Conservation (phyloP, 2,329 filamentous ascomycete species). For the Eurotiales sp. region DNA sequence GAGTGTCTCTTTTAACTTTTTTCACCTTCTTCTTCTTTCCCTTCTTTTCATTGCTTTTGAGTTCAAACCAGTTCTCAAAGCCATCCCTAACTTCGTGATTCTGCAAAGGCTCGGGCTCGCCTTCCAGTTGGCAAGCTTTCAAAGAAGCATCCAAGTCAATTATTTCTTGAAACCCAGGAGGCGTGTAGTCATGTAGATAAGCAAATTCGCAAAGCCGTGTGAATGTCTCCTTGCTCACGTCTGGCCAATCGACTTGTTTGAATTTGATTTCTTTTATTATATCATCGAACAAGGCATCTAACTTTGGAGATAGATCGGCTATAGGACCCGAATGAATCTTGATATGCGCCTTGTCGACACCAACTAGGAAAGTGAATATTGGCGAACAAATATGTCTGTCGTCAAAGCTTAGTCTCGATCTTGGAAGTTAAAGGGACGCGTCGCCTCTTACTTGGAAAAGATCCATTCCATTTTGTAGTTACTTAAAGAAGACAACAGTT, state of each 20-base stretch:
- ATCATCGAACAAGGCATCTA: constrained; percentile 15
- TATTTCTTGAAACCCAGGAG: constrained; percentile 12
- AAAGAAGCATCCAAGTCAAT: not conserved
- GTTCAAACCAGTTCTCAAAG: too few relatives aligned
- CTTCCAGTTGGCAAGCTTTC: too few relatives aligned
- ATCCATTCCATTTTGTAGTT: too few relatives aligned
- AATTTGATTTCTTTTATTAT: constrained; percentile 13
- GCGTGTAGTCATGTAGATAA: constrained; percentile 34
- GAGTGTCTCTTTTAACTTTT: not conserved
- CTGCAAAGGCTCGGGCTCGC: too few relatives aligned
- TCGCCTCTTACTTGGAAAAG: too few relatives aligned
- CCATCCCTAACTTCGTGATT: too few relatives aligned
- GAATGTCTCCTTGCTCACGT: constrained; percentile 35
- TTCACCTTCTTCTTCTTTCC: not conserved
- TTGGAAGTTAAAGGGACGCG: too few relatives aligned
- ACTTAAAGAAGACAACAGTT: too few relatives aligned
- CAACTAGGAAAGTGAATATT: constrained; percentile 15
- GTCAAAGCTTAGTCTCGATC: too few relatives aligned
- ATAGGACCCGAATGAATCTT: constrained; percentile 13
- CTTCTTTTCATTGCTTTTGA: too few relatives aligned
- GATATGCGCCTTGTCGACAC: constrained; percentile 11
- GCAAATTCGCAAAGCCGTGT: constrained; percentile 34
- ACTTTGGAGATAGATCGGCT: constrained; percentile 7
- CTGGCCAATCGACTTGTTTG: constrained; percentile 24
- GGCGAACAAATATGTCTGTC: constrained; percentile 13